Evolutionary conservation across 352 stramenopile species (phyloP).

Genomic region (Phytophthora uliginosa): DNA sequence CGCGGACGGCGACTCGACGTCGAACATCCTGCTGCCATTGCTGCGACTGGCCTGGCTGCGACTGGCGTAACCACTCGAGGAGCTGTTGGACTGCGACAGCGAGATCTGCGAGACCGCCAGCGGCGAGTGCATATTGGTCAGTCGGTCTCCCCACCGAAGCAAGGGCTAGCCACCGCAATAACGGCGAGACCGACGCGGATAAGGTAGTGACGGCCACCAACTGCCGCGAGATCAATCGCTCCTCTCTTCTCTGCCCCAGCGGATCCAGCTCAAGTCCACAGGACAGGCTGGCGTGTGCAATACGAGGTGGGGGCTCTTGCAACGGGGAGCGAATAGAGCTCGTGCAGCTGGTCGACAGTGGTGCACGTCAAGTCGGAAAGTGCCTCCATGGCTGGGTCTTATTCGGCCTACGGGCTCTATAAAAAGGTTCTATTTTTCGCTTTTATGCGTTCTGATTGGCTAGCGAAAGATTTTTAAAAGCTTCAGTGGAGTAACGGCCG

Average conservation of each 20-base stretch:
- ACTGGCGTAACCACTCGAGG: conserved; percentile 18
- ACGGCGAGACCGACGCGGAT: conserved; percentile 1
- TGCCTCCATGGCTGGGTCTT: conserved; percentile 17
- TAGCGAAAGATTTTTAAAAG: conserved; percentile 17
- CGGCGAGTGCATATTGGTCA: conserved; percentile 54
- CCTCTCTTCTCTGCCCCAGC: conserved; percentile 21
- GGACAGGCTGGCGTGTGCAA: conserved; percentile 46
- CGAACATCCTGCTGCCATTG: conserved; percentile 47
- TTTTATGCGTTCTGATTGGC: conserved; percentile 20
- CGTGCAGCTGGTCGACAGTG: conserved; percentile 26
- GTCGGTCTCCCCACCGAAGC: not conserved
- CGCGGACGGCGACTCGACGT: conserved; percentile 39
- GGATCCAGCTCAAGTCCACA: conserved; percentile 21
- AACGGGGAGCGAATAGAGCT: conserved; percentile 17
- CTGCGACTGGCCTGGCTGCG: conserved; percentile 25
- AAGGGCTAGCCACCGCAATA: not conserved
- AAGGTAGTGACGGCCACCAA: conserved; percentile 28
- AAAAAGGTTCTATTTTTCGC: conserved; percentile 39
- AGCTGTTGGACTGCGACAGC: conserved; percentile 59
- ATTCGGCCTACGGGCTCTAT: conserved; percentile 31
- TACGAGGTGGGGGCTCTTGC: conserved; percentile 8
- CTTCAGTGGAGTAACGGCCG: conserved; percentile 18
- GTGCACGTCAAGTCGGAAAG: conserved; percentile 24
- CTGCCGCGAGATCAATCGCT: conserved; percentile 2
- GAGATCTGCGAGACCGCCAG: conserved; percentile 78